A percentile compares a stretch with the other conserved stretches of the same genome.
Evolutionary conservation across 2,329 filamentous ascomycete genomes (phyloP).

Genomic region (Monilinia laxa): DNA sequence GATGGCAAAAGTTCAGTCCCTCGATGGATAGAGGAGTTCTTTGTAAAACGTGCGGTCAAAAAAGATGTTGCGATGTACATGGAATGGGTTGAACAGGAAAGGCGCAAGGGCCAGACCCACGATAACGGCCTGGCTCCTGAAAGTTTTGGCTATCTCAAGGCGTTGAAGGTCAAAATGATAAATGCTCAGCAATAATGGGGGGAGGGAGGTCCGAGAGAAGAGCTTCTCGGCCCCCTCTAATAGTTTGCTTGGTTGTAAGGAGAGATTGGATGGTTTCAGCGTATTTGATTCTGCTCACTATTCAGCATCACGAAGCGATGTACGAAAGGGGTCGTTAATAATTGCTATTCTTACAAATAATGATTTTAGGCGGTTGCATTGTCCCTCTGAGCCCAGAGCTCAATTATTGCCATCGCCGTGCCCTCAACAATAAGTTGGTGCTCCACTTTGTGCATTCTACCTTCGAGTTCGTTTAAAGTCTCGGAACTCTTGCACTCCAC

Average conservation of each 20-base stretch:
- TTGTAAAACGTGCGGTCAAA: slow-evolving; percentile 60
- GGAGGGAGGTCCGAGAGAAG: neutral
- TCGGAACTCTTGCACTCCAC: slow-evolving; percentile 67
- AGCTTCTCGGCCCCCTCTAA: neutral
- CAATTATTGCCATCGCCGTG: slow-evolving; percentile 52
- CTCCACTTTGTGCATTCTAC: slow-evolving; percentile 73
- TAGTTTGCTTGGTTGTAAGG: neutral
- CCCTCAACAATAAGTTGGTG: slow-evolving; percentile 79
- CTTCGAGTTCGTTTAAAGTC: slow-evolving; percentile 63
- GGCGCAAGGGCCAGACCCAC: slow-evolving; percentile 17
- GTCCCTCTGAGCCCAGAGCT: slow-evolving; percentile 39
- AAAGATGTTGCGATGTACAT: slow-evolving; percentile 73
- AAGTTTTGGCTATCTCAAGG: too few relatives aligned
- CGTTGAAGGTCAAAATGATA: neutral
- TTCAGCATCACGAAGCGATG: slow-evolving; percentile 7
- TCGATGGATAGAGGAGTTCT: slow-evolving; percentile 62
- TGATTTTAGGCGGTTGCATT: slow-evolving; percentile 17
- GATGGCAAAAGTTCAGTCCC: slow-evolving; percentile 69
- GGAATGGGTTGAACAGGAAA: slow-evolving; percentile 52
- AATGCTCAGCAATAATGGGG: slow-evolving; percentile 9
- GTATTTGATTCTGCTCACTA: neutral
- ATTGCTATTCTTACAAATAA: slow-evolving; percentile 14
- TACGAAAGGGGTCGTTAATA: neutral
- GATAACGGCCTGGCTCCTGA: neutral
- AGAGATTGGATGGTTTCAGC: slow-evolving; percentile 14